phyloP scores from a whole-genome alignment of 192 early-diverging fungal genomes.

The Coemansia sp. region DNA sequence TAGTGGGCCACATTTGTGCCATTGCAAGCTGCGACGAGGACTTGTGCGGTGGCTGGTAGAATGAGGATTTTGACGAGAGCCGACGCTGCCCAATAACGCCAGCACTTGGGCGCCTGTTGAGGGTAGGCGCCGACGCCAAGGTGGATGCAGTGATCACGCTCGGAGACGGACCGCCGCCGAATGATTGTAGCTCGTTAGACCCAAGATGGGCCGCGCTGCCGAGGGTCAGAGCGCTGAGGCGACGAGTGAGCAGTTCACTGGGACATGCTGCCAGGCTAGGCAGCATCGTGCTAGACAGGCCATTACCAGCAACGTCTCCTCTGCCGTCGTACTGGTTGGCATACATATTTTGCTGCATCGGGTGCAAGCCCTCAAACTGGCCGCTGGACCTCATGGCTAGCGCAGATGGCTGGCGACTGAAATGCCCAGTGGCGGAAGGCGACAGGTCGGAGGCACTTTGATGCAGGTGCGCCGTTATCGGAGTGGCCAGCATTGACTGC shows the following conservation, averaged over 20 bases:
- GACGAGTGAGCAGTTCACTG: constrained; percentile 47
- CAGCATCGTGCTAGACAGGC: constrained; percentile 17
- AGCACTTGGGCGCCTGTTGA: constrained; percentile 47
- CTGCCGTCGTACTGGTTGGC: constrained; percentile 16
- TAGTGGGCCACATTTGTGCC: constrained; percentile 37
- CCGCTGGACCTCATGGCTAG: constrained; percentile 20
- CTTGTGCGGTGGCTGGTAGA: constrained; percentile 40
- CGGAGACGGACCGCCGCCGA: constrained; percentile 5
- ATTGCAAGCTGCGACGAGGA: constrained; percentile 46
- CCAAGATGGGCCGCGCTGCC: constrained; percentile 7
- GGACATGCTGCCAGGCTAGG: constrained; percentile 29
- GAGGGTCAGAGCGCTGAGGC: constrained; percentile 45
- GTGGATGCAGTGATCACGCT: constrained; percentile 1
- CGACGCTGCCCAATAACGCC: constrained; percentile 56
- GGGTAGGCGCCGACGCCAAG: constrained; percentile 8
- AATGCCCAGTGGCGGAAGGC: constrained; percentile 21
- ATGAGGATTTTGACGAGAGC: constrained; percentile 48
- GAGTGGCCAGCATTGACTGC: constrained; percentile 16
- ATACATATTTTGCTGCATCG: constrained; percentile 17
- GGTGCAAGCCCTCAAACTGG: constrained; percentile 25
- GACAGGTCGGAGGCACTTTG: constrained; percentile 19
- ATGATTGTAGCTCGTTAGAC: background rate
- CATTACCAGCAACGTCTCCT: background rate
- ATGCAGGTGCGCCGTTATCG: constrained; percentile 11
- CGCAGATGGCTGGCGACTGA: constrained; percentile 19